phyloP scores from a whole-genome alignment of 495 filamentous ascomycete species.

The Bathelium albidoporum region DNA sequence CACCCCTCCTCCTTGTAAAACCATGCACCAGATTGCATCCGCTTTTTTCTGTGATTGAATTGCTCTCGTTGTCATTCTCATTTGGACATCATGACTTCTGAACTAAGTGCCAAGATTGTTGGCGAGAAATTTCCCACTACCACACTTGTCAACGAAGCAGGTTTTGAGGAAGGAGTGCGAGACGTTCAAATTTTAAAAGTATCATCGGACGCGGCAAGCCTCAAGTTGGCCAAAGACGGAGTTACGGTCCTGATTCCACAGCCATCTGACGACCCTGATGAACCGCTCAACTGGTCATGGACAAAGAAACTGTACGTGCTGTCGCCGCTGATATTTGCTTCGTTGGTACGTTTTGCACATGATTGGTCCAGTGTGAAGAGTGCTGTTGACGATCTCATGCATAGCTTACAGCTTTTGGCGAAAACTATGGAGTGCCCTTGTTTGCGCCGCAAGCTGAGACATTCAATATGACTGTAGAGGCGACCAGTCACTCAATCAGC shows the following conservation, averaged over 20 bases:
- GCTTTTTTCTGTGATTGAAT: not conserved
- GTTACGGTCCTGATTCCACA: slow-evolving; percentile 22
- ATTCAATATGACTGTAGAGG: slow-evolving; percentile 36
- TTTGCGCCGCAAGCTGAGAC: slow-evolving; percentile 39
- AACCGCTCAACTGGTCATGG: slow-evolving; percentile 24
- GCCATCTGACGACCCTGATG: slow-evolving; percentile 19
- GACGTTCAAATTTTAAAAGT: not conserved
- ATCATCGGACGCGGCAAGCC: not conserved
- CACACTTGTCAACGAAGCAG: not conserved
- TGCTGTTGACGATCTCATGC: not conserved
- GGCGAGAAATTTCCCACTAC: not conserved
- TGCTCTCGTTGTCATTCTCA: not conserved
- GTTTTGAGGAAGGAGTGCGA: not conserved
- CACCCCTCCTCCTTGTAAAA: not conserved
- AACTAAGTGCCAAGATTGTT: not conserved
- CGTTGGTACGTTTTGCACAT: slow-evolving; percentile 2
- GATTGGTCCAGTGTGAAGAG: not conserved
- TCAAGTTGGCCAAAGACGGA: slow-evolving; percentile 15
- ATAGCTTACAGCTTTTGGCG: slow-evolving; percentile 32
- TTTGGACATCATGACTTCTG: not conserved
- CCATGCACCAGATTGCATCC: not conserved
- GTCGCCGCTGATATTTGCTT: slow-evolving; percentile 5
- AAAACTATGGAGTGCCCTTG: slow-evolving; percentile 43
- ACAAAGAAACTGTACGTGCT: slow-evolving; percentile 21
- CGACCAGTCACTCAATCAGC: slow-evolving; percentile 38